A percentile compares a stretch with the other conserved stretches of the same genome.
phyloP scores from a whole-genome alignment of 495 filamentous ascomycete genomes.

The Staphylotrichum longicolle region DNA sequence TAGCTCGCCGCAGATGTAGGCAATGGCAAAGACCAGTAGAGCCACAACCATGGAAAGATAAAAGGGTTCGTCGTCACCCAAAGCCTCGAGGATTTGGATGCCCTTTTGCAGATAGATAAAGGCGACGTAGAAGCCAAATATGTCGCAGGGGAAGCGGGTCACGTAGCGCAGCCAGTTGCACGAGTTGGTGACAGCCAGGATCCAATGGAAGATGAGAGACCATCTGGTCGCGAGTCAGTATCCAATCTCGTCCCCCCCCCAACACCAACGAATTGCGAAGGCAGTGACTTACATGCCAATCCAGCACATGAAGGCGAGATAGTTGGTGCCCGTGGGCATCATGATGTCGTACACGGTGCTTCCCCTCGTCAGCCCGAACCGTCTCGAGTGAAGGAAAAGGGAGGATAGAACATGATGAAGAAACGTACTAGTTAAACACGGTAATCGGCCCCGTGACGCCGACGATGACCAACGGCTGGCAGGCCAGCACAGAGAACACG shows the following conservation, averaged over 20 bases:
- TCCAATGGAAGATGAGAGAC: slow-evolving; percentile 78
- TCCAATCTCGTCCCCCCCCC: background rate
- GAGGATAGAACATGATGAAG: background rate
- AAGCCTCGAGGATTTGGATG: slow-evolving; percentile 69
- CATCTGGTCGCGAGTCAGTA: slow-evolving; percentile 46
- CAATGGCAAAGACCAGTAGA: slow-evolving; percentile 68
- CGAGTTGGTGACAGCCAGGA: slow-evolving; percentile 73
- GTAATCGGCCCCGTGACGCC: slow-evolving; percentile 89
- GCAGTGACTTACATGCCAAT: slow-evolving; percentile 61
- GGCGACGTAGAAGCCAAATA: slow-evolving; percentile 85
- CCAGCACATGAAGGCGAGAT: slow-evolving; percentile 82
- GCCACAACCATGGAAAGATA: slow-evolving; percentile 74
- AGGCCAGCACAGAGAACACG: slow-evolving; percentile 71
- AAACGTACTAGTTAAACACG: slow-evolving; percentile 70
- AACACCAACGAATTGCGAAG: background rate
- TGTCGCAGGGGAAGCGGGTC: slow-evolving; percentile 81
- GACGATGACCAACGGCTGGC: slow-evolving; percentile 82
- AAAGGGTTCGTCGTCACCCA: slow-evolving; percentile 55
- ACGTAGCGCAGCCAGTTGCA: slow-evolving; percentile 80
- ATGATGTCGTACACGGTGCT: slow-evolving; percentile 83
- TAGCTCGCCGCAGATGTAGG: slow-evolving; percentile 67
- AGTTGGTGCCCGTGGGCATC: slow-evolving; percentile 62
- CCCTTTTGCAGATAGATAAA: slow-evolving; percentile 86
- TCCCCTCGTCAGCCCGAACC: slow-evolving; percentile 20
- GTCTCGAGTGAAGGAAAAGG: background rate